phyloP scores from a whole-genome alignment of 768 basidiomycete species.

The Amanita pseudoporphyria region DNA sequence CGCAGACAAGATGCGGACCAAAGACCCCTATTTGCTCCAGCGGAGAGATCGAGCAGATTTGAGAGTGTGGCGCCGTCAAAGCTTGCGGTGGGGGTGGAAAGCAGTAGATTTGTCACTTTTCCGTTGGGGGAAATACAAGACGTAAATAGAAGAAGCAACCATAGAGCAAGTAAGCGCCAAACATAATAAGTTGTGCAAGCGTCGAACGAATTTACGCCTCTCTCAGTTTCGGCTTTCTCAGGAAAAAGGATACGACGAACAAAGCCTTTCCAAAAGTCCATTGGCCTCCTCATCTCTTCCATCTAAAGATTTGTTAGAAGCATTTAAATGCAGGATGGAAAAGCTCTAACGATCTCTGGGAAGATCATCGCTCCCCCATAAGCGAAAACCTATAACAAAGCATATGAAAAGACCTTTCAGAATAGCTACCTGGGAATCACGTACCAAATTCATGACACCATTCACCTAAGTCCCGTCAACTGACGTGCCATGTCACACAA shows the following conservation, averaged over 20 bases:
- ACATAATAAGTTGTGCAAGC: constrained; percentile 42
- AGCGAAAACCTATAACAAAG: constrained; percentile 33
- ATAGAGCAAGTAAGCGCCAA: too few species aligned
- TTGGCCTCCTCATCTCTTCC: constrained; percentile 58
- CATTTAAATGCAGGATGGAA: background rate
- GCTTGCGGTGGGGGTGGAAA: too few species aligned
- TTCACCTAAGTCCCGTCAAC: background rate
- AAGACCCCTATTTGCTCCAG: too few species aligned
- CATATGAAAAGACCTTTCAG: background rate
- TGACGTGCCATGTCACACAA: background rate
- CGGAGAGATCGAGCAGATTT: too few species aligned
- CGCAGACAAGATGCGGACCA: too few species aligned
- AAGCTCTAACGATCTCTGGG: constrained; percentile 27
- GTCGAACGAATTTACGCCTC: constrained; percentile 14
- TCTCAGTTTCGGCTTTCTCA: background rate
- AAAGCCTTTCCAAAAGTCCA: constrained; percentile 67
- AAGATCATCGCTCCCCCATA: constrained; percentile 45
- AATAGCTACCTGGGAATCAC: background rate
- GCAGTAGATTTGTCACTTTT: background rate
- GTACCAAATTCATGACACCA: constrained; percentile 51
- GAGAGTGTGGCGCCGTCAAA: too few species aligned
- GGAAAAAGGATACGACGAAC: constrained; percentile 16
- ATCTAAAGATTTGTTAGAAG: constrained; percentile 29
- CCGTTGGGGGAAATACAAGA: background rate
- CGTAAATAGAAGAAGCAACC: constrained; percentile 35